These are phyloP conservation scores for Aschersonia sp. DNA, from an alignment of 2,329 filamentous ascomycete species.

Conservation along the genomic window DNA sequence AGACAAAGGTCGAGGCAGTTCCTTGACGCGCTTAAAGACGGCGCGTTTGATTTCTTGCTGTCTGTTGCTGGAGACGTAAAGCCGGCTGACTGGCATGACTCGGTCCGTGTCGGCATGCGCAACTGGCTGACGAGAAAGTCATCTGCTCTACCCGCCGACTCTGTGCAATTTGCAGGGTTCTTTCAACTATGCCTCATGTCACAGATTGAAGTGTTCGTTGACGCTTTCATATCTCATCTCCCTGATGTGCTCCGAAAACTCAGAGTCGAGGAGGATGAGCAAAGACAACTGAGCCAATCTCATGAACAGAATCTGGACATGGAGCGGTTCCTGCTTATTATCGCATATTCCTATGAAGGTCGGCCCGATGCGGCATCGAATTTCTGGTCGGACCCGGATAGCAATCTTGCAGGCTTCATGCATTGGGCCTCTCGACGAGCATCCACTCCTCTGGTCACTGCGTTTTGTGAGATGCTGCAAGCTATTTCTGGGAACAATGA, in stretches of 20 bases:
- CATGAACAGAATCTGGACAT: constrained; percentile 60
- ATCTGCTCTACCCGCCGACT: constrained; percentile 51
- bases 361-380: constrained; percentile 71
- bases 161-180: constrained; percentile 52
- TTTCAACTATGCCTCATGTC: constrained; percentile 64
- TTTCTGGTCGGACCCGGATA: constrained; percentile 88
- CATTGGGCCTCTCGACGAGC: constrained; percentile 94
- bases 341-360: constrained; percentile 81
- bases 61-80: constrained; percentile 72
- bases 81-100: constrained; percentile 73
- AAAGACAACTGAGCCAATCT: constrained; percentile 51
- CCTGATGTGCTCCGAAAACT: constrained; percentile 80
- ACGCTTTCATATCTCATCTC: constrained; percentile 89
- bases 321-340: constrained; percentile 82
- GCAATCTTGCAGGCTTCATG: constrained; percentile 86
- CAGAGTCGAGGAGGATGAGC: constrained; percentile 80
- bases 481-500: constrained; percentile 72
- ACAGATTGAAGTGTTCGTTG: constrained; percentile 74
- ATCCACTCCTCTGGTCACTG: constrained; percentile 88
- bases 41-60: constrained; percentile 83
- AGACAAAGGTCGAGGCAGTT: constrained; percentile 60
- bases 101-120: constrained; percentile 69
- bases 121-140: constrained; percentile 74
- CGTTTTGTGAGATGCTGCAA: constrained; percentile 92
- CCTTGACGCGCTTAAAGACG: constrained; percentile 66